Conservation (phyloP, 2,329 filamentous ascomycete species). For the Botrytis paeoniae region DNA sequence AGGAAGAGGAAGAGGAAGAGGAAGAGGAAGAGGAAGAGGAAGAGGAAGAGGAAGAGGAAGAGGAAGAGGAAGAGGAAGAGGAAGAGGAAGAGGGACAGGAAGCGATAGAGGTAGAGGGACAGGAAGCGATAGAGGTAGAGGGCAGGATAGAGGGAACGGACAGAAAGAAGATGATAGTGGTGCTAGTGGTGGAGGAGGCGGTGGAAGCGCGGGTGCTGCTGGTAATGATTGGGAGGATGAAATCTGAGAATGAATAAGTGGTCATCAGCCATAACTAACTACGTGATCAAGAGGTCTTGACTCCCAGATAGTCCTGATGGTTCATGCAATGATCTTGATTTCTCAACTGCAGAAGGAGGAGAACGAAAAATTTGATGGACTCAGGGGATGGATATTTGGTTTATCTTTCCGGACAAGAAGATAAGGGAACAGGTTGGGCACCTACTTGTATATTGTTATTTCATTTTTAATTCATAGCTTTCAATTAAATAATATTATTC, state of each 20-base stretch:
- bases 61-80: too few species aligned
- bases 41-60: too few species aligned
- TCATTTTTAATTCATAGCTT: neutral
- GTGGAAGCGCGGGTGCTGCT: neutral
- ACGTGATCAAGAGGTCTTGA: neutral
- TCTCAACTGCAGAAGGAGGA: neutral
- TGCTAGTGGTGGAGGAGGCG: too few species aligned
- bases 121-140: too few species aligned
- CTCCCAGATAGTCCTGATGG: neutral
- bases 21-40: too few species aligned
- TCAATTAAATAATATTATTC: accelerated
- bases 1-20: too few species aligned
- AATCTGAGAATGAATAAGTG: neutral
- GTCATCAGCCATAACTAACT: neutral
- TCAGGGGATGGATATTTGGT: neutral
- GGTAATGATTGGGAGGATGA: neutral
- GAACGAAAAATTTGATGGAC: neutral
- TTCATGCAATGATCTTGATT: neutral
- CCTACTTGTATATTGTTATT: neutral
- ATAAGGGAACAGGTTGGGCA: neutral
- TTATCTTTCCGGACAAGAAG: neutral
- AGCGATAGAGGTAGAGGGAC: too few species aligned
- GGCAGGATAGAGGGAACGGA: neutral
- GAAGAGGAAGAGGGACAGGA: too few species aligned
- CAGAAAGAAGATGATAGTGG: neutral